Evolutionary conservation across 2,329 filamentous ascomycete species (phyloP).

Genomic region (Aspergillus carbonarius): DNA sequence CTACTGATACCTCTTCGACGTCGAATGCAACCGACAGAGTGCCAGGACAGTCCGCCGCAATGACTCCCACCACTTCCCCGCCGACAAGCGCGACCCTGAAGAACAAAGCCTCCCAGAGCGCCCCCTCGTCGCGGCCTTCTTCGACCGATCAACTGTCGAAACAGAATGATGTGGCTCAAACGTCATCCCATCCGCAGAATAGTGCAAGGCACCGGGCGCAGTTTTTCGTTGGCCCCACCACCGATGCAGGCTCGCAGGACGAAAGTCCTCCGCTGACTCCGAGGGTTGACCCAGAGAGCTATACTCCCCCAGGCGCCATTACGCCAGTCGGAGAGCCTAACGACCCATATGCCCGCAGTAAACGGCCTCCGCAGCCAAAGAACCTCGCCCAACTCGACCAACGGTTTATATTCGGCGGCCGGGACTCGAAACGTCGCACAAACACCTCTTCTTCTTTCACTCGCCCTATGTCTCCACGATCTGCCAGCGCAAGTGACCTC

Average conservation of each 20-base stretch:
- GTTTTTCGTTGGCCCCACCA: constrained; percentile 58
- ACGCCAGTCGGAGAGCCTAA: constrained; percentile 77
- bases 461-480: constrained; percentile 45
- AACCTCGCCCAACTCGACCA: constrained; percentile 70
- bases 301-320: constrained; percentile 67
- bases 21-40: constrained; percentile 34
- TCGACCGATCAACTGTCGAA: constrained; percentile 44
- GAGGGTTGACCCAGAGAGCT: constrained; percentile 42
- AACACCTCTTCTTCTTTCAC: constrained; percentile 52
- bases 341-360: constrained; percentile 83
- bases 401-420: constrained; percentile 78
- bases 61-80: constrained; percentile 57
- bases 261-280: constrained; percentile 63
- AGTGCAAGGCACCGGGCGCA: constrained; percentile 52
- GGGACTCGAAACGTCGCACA: constrained; percentile 66
- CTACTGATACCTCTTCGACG: constrained; percentile 33
- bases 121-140: constrained; percentile 41
- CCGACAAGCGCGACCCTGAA: constrained; percentile 39
- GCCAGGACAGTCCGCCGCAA: constrained; percentile 33
- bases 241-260: constrained; percentile 57
- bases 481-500: constrained; percentile 45
- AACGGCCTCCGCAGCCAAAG: constrained; percentile 67
- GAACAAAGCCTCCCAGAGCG: constrained; percentile 30
- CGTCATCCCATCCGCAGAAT: constrained; percentile 43
- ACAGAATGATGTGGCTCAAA: constrained; percentile 46